A percentile compares a stretch with the other conserved stretches of the same genome.
Evolutionary conservation across 305 asterid genomes (phyloP).

Genomic region (Salvia sclarea): DNA sequence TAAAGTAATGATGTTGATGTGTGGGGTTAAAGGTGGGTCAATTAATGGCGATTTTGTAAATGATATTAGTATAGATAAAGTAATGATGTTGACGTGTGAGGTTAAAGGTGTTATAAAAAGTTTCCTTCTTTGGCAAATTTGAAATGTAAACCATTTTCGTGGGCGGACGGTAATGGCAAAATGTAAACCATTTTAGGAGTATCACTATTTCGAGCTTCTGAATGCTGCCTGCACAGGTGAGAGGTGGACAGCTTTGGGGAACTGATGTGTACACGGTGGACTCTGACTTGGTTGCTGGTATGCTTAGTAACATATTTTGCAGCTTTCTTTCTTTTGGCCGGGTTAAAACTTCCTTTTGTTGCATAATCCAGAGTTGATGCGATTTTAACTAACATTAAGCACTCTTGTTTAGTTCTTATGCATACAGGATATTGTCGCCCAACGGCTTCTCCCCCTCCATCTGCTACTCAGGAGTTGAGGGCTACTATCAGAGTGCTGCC

Average conservation of each 20-base stretch:
- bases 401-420: constrained; percentile 78
- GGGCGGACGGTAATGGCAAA: too few species aligned
- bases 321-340: not conserved
- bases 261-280: constrained; percentile 95
- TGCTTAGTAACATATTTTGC: constrained; percentile 22
- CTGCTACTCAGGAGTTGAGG: constrained; percentile 80
- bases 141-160: too few species aligned
- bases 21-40: too few species aligned
- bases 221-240: constrained; percentile 63
- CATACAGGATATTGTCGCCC: constrained; percentile 97
- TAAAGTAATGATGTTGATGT: too few species aligned
- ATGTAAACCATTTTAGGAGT: too few species aligned
- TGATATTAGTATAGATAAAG: too few species aligned
- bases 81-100: too few species aligned
- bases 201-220: constrained; percentile 32
- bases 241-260: constrained; percentile 98
- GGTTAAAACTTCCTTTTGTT: constrained; percentile 16
- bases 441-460: constrained; percentile 89
- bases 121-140: too few species aligned
- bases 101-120: too few species aligned
- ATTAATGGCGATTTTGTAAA: too few species aligned
- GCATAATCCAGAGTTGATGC: constrained; percentile 1
- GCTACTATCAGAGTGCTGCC: constrained; percentile 93
- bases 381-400: constrained; percentile 38
- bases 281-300: constrained; percentile 99